A percentile compares a stretch with the other conserved stretches of the same genome.
These are phyloP conservation scores for Ogataea trehalophila DNA, from an alignment of 805 yeast genomes.

Conservation along the genomic window DNA sequence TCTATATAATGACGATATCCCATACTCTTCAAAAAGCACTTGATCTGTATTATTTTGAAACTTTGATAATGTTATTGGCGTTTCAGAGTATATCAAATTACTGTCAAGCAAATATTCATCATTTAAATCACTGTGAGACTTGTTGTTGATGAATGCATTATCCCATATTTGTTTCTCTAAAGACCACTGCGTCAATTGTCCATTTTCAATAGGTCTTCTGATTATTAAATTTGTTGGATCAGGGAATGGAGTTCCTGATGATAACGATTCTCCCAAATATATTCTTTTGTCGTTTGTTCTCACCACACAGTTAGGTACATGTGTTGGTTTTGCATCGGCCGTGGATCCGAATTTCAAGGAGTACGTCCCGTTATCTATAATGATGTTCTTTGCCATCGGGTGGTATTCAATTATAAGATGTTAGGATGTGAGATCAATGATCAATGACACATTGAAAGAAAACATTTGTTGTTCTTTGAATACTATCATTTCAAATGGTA, in stretches of 20 bases:
- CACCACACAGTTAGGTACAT: constrained; percentile 65
- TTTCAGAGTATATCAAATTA: constrained; percentile 69
- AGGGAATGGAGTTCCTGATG: constrained; percentile 41
- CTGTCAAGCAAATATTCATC: constrained; percentile 44
- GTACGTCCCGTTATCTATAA: constrained; percentile 89
- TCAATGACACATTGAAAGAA: no score
- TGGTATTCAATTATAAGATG: no score
- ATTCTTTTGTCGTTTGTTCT: constrained; percentile 71
- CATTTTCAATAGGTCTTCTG: constrained; percentile 82
- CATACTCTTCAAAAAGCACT: constrained; percentile 90
- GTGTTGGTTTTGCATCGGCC: constrained; percentile 38
- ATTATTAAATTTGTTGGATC: constrained; percentile 72
- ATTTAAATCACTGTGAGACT: constrained; percentile 17
- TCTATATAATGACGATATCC: constrained; percentile 65
- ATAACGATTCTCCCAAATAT: constrained; percentile 55
- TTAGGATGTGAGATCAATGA: no score
- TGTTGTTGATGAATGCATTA: constrained; percentile 44
- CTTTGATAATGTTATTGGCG: constrained; percentile 77
- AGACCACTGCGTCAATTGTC: constrained; percentile 90
- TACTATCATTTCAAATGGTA: no score
- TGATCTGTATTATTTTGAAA: constrained; percentile 84
- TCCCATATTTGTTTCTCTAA: constrained; percentile 90
- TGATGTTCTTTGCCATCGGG: constrained; percentile 33
- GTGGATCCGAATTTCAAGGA: constrained; percentile 64
- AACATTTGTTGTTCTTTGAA: no score